Base-by-base conservation (phyloP, 257 asterid genomes). In the Henckelia pumila region DNA sequence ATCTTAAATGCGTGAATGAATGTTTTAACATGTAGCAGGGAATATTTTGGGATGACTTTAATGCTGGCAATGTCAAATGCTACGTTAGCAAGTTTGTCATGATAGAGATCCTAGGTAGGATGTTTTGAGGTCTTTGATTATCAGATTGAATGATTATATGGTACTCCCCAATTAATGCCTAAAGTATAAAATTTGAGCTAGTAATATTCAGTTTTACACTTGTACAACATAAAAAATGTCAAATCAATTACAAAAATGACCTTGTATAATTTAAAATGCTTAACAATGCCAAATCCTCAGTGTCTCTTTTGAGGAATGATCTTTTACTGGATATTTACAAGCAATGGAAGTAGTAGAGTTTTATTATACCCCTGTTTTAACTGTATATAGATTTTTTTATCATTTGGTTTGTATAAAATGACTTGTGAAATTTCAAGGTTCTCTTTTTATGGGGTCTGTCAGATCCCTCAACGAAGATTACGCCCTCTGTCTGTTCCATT, bases 11-110 rank as follows among this genome's bases (percentile, higher is more conserved):
- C 28, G 47, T 49, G 23, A 20, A 63, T 67, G 64, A 68, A 74
- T 69, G 26, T 66, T 74, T 78, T 70, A 57, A 59, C 67, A 33
- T 40, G 50, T 32, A 7, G 19, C n/a, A 40, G 50, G 50, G n/a
- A 14, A 40, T 40, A 40, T 29, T 33, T 22, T 30, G 50, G 17
- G 59, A 22, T 16, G 56, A n/a, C 64, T 52, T 6, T 32, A 56
- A 37, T 65, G 57, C 68, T 56, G 55, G 14, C 28, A 56, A 32
- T 62, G 62, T 61, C 68, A 37, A 71, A 61, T 71, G 67, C 25
- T 11, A 53, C 19, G 5, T 37, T 35, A 10, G 10, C 16, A 35
- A 35, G 47, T 35, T 35, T 35, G 47, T 35, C 16, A 8, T 10
- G 16, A 35, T 35, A 35, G 47, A 35, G 47, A 40, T 14, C n/a